phyloP scores from a whole-genome alignment of 495 filamentous ascomycete genomes.

The Bryoglossum gracile region DNA sequence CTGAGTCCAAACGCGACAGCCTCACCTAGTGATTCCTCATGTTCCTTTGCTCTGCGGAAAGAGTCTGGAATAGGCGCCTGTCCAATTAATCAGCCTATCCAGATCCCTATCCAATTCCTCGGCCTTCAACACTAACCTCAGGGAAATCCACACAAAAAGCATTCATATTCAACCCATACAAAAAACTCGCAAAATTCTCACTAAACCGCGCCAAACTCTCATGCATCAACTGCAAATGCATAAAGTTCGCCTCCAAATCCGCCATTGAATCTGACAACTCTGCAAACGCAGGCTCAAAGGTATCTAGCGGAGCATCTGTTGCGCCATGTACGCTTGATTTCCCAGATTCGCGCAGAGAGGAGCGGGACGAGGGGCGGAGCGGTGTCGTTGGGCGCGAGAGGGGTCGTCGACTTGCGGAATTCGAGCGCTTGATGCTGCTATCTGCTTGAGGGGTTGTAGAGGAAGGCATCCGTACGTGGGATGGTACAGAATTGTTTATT shows the following conservation, averaged over 20 bases:
- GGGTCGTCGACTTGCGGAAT: slow-evolving; percentile 17
- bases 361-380: slow-evolving; percentile 82
- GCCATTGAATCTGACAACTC: slow-evolving; percentile 92
- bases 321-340: slow-evolving; percentile 46
- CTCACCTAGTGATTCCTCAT: slow-evolving; percentile 20
- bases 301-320: slow-evolving; percentile 67
- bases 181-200: slow-evolving; percentile 90
- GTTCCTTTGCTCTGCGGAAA: slow-evolving; percentile 21
- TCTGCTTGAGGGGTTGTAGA: slow-evolving; percentile 20
- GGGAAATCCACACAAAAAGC: slow-evolving; percentile 98
- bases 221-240: slow-evolving; percentile 95
- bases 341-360: slow-evolving; percentile 67
- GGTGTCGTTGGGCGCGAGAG: slow-evolving; percentile 83
- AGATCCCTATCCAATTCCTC: not conserved
- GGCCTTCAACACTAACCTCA: slow-evolving; percentile 60
- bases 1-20: not conserved
- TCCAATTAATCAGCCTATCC: slow-evolving; percentile 8
- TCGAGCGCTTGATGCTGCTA: slow-evolving; percentile 20
- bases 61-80: slow-evolving; percentile 27
- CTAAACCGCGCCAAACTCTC: slow-evolving; percentile 90
- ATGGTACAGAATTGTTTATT: not conserved
- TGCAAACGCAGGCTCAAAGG: slow-evolving; percentile 80
- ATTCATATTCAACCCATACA: slow-evolving; percentile 98
- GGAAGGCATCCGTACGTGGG: slow-evolving; percentile 13
- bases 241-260: slow-evolving; percentile 93